These are phyloP conservation scores for Candida sp. DNA, from an alignment of 1,139 yeast species.

Conservation along the genomic window DNA sequence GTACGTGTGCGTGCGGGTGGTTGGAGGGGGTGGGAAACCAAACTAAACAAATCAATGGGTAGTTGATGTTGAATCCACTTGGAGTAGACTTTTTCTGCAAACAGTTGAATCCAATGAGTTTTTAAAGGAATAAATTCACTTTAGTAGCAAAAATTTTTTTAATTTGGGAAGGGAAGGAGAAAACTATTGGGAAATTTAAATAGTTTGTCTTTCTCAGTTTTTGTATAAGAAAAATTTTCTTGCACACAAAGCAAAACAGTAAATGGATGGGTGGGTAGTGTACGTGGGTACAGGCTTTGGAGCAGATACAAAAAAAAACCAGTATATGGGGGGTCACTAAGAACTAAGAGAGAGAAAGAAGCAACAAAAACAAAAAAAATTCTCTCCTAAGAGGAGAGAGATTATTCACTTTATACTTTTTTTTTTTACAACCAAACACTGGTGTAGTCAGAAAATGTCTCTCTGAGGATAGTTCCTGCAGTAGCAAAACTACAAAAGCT, in stretches of 20 bases:
- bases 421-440: not conserved
- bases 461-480: not conserved
- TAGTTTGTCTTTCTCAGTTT: not conserved
- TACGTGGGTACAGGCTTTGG: no score
- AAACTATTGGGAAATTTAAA: not conserved
- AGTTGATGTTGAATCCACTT: not conserved
- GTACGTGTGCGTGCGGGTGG: not conserved
- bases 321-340: no score
- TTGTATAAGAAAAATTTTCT: not conserved
- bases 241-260: not conserved
- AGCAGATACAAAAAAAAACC: not conserved
- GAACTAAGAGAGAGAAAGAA: not conserved
- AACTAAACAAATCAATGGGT: not conserved
- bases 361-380: not conserved
- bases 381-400: not conserved
- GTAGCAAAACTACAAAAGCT: not conserved
- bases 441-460: not conserved
- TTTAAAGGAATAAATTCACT: not conserved
- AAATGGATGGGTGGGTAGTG: not conserved
- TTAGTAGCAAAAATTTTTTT: not conserved
- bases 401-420: not conserved
- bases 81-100: not conserved
- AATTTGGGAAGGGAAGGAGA: not conserved
- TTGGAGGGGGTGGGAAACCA: not conserved
- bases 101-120: not conserved